Base-by-base conservation (phyloP, 768 basidiomycete genomes). In the Lepiota brunneoincarnata region DNA sequence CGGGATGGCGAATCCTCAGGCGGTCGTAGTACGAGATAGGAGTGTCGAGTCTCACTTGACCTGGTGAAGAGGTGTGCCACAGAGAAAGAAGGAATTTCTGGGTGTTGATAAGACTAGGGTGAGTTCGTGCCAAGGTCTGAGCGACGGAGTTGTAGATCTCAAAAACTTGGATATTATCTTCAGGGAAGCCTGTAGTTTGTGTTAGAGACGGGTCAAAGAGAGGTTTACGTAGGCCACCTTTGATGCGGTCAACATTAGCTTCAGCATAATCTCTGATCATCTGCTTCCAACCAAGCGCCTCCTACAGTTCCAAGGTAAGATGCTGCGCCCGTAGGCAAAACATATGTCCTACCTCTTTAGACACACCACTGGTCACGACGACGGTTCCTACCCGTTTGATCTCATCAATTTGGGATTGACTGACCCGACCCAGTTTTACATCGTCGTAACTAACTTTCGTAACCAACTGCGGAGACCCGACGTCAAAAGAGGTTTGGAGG, bases 1-100 rank as follows among this genome's bases (percentile, higher is more conserved):
- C 91, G 0, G 89, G 87, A 24, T 75, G 76, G 4, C 91, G 79
- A 43, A 91, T 87, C 2, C 89, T 77, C 10, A 91, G 69, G 5
- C 90, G 77, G 67, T 93, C 90, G 55, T 82, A 87, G 66, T 92
- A 92, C 1, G 83, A 81, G n/a, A 91, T 68, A 0, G 88, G 87
- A 2, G 75, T 81, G 10, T 68, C 59, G 24, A 89, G 73, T 53
- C 72, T 73, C 51, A 86, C 66, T 23, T 69, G 65, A 23, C 76
- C 28, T 66, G 24, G 61, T 56, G 1, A 75, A 2, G 79, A 72
- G 40, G 78, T 60, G 57, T 83, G 75, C 83, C 84, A 89, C 12
- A 90, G 72, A 3, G 75, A 73, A 7, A 87, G 72, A 9, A 90
- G 72, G 10, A 73, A 73, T 31, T 67, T 69, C 55, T 91, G 89